Evolutionary conservation across 75 land plant genomes (phyloP).

Genomic region (Azolla pinnata): DNA sequence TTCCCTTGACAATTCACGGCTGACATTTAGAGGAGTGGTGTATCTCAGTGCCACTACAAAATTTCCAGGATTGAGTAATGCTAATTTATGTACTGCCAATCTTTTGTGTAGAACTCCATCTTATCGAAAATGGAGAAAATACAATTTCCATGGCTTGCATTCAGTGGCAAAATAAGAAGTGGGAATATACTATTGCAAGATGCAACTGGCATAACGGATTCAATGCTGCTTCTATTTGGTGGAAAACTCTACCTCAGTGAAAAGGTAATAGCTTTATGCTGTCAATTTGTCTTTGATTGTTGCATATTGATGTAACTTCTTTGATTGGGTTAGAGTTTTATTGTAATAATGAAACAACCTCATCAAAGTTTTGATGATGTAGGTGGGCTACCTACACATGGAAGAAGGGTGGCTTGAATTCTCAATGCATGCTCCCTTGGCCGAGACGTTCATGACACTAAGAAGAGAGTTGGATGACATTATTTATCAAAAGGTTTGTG

Average conservation of each 20-base stretch:
- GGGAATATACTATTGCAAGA: constrained; percentile 76
- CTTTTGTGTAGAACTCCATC: constrained; percentile 73
- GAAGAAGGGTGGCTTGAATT: constrained; percentile 86
- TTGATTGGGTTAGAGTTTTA: not conserved
- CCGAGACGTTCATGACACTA: constrained; percentile 39
- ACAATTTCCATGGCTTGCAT: constrained; percentile 85
- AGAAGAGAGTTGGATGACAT: constrained; percentile 71
- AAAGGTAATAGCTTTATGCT: constrained; percentile 34
- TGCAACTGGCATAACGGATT: constrained; percentile 84
- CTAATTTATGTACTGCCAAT: no score
- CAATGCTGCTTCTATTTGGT: constrained; percentile 85
- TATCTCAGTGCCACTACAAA: no score
- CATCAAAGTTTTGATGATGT: not conserved
- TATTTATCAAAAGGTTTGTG: constrained; percentile 52
- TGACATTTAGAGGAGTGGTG: no score
- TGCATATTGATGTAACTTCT: not conserved
- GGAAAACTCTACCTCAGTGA: constrained; percentile 51
- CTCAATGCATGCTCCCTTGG: constrained; percentile 69
- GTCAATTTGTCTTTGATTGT: not conserved
- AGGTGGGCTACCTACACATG: constrained; percentile 92
- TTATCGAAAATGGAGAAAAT: constrained; percentile 55
- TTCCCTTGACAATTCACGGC: not conserved
- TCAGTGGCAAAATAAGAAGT: constrained; percentile 93
- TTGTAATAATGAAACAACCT: no score
- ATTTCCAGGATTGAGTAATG: no score